phyloP scores from a whole-genome alignment of 192 early-diverging fungal genomes.

The Entomortierella lignicola region DNA sequence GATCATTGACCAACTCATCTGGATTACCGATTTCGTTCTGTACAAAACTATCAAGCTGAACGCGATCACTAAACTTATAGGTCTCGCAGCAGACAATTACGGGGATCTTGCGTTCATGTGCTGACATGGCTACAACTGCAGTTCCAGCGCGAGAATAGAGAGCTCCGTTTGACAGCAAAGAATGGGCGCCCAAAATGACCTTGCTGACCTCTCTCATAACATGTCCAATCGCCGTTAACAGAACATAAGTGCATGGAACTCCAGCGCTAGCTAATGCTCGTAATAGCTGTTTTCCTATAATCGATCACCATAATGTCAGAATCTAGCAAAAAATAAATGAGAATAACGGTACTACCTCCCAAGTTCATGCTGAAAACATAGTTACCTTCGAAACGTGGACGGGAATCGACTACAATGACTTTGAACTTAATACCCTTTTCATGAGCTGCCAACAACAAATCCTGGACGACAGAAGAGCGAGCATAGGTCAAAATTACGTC shows the following conservation, averaged over 20 bases:
- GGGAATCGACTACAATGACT: constrained; percentile 92
- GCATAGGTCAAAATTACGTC: constrained; percentile 94
- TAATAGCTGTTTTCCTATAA: constrained; percentile 73
- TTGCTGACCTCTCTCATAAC: constrained; percentile 90
- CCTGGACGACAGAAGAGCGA: constrained; percentile 90
- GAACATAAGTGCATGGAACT: constrained; percentile 79
- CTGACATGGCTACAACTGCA: constrained; percentile 91
- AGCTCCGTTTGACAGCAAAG: constrained; percentile 92
- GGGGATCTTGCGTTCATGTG: constrained; percentile 88
- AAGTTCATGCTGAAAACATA: background rate
- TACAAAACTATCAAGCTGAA: constrained; percentile 95
- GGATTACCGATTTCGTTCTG: constrained; percentile 96
- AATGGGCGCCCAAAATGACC: constrained; percentile 94
- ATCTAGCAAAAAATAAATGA: background rate
- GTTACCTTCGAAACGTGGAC: constrained; percentile 89
- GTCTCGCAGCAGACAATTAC: constrained; percentile 96
- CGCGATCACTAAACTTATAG: constrained; percentile 94
- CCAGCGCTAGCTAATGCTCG: constrained; percentile 68
- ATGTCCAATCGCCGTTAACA: constrained; percentile 75
- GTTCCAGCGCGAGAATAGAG: constrained; percentile 91
- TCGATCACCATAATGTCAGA: background rate
- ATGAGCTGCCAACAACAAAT: constrained; percentile 82
- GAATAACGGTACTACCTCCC: too few species aligned
- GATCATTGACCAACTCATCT: constrained; percentile 80
- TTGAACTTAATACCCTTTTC: constrained; percentile 80